Conservation (phyloP, 495 filamentous ascomycete species). For the Penicillium samsonianum region DNA sequence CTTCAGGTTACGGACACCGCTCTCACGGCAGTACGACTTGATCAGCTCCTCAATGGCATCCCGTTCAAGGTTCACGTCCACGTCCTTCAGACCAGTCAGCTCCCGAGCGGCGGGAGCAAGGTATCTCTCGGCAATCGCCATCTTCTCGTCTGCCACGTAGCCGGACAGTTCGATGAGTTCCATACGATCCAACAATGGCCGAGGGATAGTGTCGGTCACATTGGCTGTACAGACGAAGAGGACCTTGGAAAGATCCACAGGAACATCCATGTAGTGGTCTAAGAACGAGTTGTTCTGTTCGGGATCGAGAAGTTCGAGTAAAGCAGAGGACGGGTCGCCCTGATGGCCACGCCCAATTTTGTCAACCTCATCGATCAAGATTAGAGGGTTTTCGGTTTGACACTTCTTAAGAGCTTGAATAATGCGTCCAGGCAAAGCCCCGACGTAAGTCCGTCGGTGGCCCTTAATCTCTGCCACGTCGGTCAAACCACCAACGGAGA, state of each 20-base stretch:
- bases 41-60: slow-evolving; percentile 94
- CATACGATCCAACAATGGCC: slow-evolving; percentile 95
- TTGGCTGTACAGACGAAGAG: slow-evolving; percentile 99
- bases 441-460: slow-evolving; percentile 94
- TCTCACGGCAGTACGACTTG: slow-evolving; percentile 97
- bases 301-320: slow-evolving; percentile 92
- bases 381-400: slow-evolving; percentile 95
- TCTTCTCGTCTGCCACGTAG: slow-evolving; percentile 98
- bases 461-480: slow-evolving; percentile 99
- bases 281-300: slow-evolving; percentile 98
- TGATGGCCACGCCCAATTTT: slow-evolving; percentile 96
- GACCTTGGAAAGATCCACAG: slow-evolving; percentile 96
- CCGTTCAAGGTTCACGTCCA: slow-evolving; percentile 78
- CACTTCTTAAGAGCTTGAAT: slow-evolving; percentile 99
- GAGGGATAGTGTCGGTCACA: slow-evolving; percentile 97
- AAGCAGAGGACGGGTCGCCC: slow-evolving; percentile 91
- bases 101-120: slow-evolving; percentile 90
- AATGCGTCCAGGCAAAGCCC: slow-evolving; percentile 91
- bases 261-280: slow-evolving; percentile 98
- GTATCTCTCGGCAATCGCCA: slow-evolving; percentile 95
- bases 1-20: slow-evolving; percentile 95
- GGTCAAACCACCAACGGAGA: slow-evolving; percentile 94
- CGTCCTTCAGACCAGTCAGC: slow-evolving; percentile 84
- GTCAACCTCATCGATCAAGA: slow-evolving; percentile 97
- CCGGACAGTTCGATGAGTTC: slow-evolving; percentile 96